A percentile compares a stretch with the other conserved stretches of the same genome.
These are phyloP conservation scores for Curvularia hawaiiensis DNA, from an alignment of 2,329 filamentous ascomycete species.

Conservation along the genomic window DNA sequence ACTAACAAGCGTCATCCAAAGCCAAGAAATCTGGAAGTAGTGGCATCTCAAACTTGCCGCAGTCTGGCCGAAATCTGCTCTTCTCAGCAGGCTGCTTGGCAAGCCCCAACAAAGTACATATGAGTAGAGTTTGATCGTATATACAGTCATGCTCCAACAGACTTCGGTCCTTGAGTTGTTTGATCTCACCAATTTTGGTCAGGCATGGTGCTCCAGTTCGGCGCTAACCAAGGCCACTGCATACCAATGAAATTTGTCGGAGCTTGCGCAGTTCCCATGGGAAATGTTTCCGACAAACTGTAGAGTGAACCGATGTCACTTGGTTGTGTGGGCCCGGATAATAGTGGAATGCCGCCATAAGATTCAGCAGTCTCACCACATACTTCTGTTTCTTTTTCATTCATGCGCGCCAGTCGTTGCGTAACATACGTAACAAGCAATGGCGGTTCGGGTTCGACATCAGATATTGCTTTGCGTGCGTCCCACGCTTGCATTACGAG, in stretches of 20 bases:
- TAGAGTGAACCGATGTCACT: conserved; percentile 2
- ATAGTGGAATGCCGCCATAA: neutral
- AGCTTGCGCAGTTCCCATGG: conserved; percentile 4
- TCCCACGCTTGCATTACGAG: conserved; percentile 61
- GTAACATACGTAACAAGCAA: conserved; percentile 12
- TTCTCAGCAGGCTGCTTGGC: neutral
- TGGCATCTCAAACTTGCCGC: neutral
- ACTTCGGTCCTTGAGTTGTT: neutral
- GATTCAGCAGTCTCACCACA: neutral
- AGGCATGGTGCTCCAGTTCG: conserved; percentile 11
- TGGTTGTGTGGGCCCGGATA: conserved; percentile 3
- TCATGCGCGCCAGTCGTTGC: conserved; percentile 5
- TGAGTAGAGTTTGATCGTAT: neutral
- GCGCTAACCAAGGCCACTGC: conserved; percentile 15
- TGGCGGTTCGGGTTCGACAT: conserved; percentile 6
- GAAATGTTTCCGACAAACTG: neutral
- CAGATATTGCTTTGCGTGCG: conserved; percentile 18
- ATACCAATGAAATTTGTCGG: conserved; percentile 1
- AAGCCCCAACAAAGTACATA: neutral
- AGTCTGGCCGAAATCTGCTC: neutral
- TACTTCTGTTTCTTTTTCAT: neutral
- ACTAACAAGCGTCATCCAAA: neutral
- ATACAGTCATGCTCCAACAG: neutral
- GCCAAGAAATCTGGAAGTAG: neutral
- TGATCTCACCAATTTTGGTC: conserved; percentile 10